Conservation (phyloP, 139 green algal genomes). For the Microglena sp. region DNA sequence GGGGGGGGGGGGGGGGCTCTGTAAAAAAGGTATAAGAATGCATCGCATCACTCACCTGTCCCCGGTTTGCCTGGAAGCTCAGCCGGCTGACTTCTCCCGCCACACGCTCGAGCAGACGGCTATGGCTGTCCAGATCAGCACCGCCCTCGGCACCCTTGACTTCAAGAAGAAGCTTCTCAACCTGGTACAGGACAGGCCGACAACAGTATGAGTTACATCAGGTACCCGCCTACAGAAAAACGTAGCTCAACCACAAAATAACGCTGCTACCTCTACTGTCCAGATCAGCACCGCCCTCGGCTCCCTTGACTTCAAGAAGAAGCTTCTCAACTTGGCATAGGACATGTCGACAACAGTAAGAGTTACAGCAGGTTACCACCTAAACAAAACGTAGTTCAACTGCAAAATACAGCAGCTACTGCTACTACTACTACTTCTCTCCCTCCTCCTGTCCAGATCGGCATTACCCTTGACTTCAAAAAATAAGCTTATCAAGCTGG, state of each 20-base stretch:
- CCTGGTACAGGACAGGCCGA: slow-evolving; percentile 23
- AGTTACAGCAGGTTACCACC: too few species aligned
- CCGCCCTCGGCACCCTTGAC: slow-evolving; percentile 21
- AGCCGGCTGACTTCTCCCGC: slow-evolving; percentile 77
- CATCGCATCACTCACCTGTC: slow-evolving; percentile 58
- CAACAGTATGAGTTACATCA: background rate
- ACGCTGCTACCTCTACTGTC: slow-evolving; percentile 34
- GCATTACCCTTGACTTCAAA: slow-evolving; percentile 16
- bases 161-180: slow-evolving; percentile 89
- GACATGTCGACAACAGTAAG: background rate
- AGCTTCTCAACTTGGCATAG: slow-evolving; percentile 81
- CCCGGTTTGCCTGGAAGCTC: slow-evolving; percentile 61
- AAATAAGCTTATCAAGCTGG: slow-evolving; percentile 87
- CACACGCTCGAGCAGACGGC: slow-evolving; percentile 75
- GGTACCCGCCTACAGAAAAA: too few species aligned
- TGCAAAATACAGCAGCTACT: background rate
- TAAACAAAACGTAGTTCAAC: too few species aligned
- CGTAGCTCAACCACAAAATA: too few species aligned
- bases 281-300: slow-evolving; percentile 27
- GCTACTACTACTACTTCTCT: too few species aligned
- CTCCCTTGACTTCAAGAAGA: slow-evolving; percentile 54
- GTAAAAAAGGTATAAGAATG: too few species aligned
- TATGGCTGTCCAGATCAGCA: slow-evolving; percentile 45
- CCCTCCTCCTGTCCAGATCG: slow-evolving; percentile 57
- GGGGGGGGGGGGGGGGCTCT: too few species aligned